Evolutionary conservation across 2,329 filamentous ascomycete genomes (phyloP).

Genomic region (Cryphonectria japonica): DNA sequence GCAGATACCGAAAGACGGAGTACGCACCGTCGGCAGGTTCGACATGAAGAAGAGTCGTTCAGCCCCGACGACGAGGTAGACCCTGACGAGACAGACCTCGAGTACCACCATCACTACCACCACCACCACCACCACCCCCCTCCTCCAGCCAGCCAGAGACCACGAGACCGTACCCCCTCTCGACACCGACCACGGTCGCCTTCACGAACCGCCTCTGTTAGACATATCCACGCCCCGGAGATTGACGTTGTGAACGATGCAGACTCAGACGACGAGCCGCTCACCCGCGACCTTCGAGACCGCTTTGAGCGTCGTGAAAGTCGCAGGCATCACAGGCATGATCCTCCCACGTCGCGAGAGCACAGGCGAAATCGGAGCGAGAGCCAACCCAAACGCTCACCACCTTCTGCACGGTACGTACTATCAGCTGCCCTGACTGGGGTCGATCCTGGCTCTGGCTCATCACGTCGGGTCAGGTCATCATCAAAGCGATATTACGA

Average conservation of each 20-base stretch:
- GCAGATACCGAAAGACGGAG: slow-evolving; percentile 20
- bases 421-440: slow-evolving; percentile 16
- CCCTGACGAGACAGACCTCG: slow-evolving; percentile 26
- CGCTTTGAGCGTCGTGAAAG: slow-evolving; percentile 21
- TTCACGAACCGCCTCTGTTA: slow-evolving; percentile 33
- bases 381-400: slow-evolving; percentile 33
- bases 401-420: slow-evolving; percentile 39
- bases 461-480: slow-evolving; percentile 28
- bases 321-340: slow-evolving; percentile 33
- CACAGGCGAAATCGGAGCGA: slow-evolving; percentile 33
- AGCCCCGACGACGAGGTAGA: slow-evolving; percentile 29
- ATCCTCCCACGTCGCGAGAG: slow-evolving; percentile 34
- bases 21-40: slow-evolving; percentile 18
- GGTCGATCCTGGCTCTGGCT: slow-evolving; percentile 16
- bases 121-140: slow-evolving; percentile 29
- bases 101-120: background rate
- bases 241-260: slow-evolving; percentile 18
- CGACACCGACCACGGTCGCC: slow-evolving; percentile 31
- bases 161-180: slow-evolving; percentile 13
- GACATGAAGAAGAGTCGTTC: slow-evolving; percentile 5
- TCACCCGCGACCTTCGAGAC: slow-evolving; percentile 30
- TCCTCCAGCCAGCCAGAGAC: slow-evolving; percentile 22
- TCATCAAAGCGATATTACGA: slow-evolving; percentile 34
- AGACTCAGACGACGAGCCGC: slow-evolving; percentile 30
- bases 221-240: slow-evolving; percentile 24